Evolutionary conservation across 2,329 filamentous ascomycete species (phyloP).

Genomic region (Apiospora phragmitis): DNA sequence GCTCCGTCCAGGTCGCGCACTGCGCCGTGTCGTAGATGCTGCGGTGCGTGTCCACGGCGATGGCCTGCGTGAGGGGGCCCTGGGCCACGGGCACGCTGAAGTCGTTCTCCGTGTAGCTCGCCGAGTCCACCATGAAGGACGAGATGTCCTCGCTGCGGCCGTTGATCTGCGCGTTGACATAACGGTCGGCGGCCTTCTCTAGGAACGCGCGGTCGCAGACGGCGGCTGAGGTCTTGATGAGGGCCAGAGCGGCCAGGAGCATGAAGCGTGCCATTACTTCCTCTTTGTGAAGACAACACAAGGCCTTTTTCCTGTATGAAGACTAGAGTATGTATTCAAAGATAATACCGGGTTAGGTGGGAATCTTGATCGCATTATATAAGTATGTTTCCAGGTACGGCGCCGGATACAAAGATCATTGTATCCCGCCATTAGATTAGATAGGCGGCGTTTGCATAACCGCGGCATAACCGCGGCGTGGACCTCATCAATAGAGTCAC

Average conservation of each 20-base stretch:
- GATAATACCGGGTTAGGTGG: background rate
- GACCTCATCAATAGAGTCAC: background rate
- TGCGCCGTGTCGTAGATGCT: slow-evolving; percentile 33
- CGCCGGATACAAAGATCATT: background rate
- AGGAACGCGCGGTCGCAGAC: slow-evolving; percentile 23
- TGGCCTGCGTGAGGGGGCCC: slow-evolving; percentile 29
- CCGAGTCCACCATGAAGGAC: slow-evolving; percentile 17
- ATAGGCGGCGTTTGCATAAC: background rate
- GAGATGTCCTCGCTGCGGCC: slow-evolving; percentile 20
- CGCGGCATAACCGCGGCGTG: background rate
- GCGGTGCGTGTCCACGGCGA: slow-evolving; percentile 34
- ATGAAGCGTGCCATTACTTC: background rate
- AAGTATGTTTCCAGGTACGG: background rate
- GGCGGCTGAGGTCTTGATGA: slow-evolving; percentile 13
- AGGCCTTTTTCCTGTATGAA: background rate
- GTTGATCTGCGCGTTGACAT: slow-evolving; percentile 25
- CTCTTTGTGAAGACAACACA: background rate
- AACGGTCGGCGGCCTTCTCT: slow-evolving; percentile 23
- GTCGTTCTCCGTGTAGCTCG: slow-evolving; percentile 36
- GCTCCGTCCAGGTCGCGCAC: slow-evolving; percentile 43
- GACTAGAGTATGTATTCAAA: background rate
- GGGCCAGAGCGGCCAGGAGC: background rate
- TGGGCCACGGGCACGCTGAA: slow-evolving; percentile 20
- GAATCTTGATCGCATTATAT: background rate
- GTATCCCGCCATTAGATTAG: background rate